These are phyloP conservation scores for Heliamphora pulchella DNA, from an alignment of 179 eudicot species.

Conservation along the genomic window DNA sequence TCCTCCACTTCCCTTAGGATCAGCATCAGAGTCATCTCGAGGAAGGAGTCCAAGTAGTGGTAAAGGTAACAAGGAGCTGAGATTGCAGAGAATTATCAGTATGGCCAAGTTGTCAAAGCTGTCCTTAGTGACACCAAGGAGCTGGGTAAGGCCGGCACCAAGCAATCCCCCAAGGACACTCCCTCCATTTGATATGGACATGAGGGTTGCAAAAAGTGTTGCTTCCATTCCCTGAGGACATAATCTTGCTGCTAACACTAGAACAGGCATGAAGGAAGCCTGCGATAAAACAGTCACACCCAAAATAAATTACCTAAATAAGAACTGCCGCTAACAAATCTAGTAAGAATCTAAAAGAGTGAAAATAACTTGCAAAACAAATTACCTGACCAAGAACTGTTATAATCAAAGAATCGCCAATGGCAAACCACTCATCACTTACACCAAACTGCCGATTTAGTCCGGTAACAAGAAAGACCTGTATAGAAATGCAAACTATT, in stretches of 20 bases:
- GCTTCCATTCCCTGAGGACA: slow-evolving; percentile 97
- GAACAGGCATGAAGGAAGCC: slow-evolving; percentile 98
- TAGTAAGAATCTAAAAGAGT: background rate
- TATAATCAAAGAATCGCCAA: slow-evolving; percentile 85
- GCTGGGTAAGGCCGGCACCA: slow-evolving; percentile 85
- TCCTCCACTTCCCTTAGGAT: slow-evolving; percentile 30
- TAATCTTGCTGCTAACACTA: slow-evolving; percentile 81
- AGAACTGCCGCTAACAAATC: slow-evolving; percentile 44
- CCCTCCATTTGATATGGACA: slow-evolving; percentile 94
- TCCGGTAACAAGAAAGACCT: slow-evolving; percentile 95
- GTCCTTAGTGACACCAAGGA: slow-evolving; percentile 79
- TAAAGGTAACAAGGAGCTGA: slow-evolving; percentile 82
- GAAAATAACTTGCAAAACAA: background rate
- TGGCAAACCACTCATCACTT: slow-evolving; percentile 96
- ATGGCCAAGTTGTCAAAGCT: slow-evolving; percentile 60
- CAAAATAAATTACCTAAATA: slow-evolving; percentile 40
- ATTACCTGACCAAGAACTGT: slow-evolving; percentile 83
- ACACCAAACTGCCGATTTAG: slow-evolving; percentile 77
- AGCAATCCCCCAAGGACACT: slow-evolving; percentile 79
- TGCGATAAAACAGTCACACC: slow-evolving; percentile 23
- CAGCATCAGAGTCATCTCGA: slow-evolving; percentile 34
- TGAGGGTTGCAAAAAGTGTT: slow-evolving; percentile 88
- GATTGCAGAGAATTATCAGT: slow-evolving; percentile 76
- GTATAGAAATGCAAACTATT: slow-evolving; percentile 10
- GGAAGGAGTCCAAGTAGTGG: slow-evolving; percentile 84